Evolutionary conservation across 2,329 filamentous ascomycete genomes (phyloP).

Genomic region (Ceratocystis ficicola): DNA sequence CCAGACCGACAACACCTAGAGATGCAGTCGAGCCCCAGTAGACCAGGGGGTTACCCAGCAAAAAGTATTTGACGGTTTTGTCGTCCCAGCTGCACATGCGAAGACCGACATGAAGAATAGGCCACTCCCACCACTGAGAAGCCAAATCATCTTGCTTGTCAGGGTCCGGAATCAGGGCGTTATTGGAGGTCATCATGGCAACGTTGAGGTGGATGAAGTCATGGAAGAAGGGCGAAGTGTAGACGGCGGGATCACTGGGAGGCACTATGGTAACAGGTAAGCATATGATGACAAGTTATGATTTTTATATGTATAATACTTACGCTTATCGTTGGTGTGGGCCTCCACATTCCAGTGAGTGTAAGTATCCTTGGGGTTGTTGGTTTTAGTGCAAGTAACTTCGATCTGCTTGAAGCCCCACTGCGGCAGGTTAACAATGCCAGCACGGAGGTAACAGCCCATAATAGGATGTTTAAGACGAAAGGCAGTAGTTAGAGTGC

Average conservation of each 20-base stretch:
- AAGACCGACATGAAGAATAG: constrained; percentile 83
- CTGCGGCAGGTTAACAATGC: constrained; percentile 90
- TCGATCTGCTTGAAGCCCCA: constrained; percentile 99
- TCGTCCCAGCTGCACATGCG: constrained; percentile 99
- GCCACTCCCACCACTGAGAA: constrained; percentile 98
- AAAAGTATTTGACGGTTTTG: constrained; percentile 90
- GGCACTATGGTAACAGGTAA: constrained; percentile 51
- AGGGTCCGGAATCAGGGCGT: constrained; percentile 89
- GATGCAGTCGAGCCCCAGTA: constrained; percentile 89
- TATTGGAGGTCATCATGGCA: constrained; percentile 99
- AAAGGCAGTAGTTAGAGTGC: constrained; percentile 88
- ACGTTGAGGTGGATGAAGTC: constrained; percentile 98
- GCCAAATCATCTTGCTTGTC: constrained; percentile 98
- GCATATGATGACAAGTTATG: constrained; percentile 25
- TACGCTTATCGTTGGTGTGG: constrained; percentile 85
- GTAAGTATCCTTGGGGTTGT: constrained; percentile 83
- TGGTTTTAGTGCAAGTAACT: constrained; percentile 84
- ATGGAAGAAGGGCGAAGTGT: constrained; percentile 93
- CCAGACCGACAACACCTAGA: constrained; percentile 57
- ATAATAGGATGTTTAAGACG: constrained; percentile 70
- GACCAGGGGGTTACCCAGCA: constrained; percentile 88
- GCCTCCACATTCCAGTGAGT: constrained; percentile 99
- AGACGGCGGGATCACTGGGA: constrained; percentile 74
- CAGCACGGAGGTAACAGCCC: constrained; percentile 87
- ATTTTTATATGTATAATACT: constrained; percentile 31